Conservation (phyloP, 495 filamentous ascomycete genomes). For the Lepraria neglecta region DNA sequence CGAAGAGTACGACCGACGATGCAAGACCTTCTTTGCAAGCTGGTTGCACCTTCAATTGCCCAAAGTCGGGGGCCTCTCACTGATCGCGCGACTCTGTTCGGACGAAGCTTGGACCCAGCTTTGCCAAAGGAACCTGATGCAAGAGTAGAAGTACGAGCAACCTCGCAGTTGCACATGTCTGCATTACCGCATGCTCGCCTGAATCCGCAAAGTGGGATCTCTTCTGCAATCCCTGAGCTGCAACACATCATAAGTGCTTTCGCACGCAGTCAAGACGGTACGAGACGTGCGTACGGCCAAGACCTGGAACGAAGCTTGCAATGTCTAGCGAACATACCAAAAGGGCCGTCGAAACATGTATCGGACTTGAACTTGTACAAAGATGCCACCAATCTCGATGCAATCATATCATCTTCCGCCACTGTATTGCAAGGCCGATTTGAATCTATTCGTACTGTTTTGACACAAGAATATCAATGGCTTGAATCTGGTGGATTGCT, state of each 20-base stretch:
- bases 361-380: not conserved
- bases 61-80: not conserved
- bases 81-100: not conserved
- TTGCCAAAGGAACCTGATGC: not conserved
- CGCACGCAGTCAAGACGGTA: slow-evolving; percentile 26
- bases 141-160: slow-evolving; percentile 4
- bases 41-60: not conserved
- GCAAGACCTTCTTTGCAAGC: not conserved
- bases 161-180: not conserved
- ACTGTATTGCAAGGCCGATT: slow-evolving; percentile 19
- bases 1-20: not conserved
- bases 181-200: not conserved
- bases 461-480: slow-evolving; percentile 41
- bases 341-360: not conserved
- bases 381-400: not conserved
- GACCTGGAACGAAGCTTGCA: slow-evolving; percentile 35
- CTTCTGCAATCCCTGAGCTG: slow-evolving; percentile 11
- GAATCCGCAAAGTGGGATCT: not conserved
- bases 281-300: slow-evolving; percentile 36
- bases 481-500: slow-evolving; percentile 44
- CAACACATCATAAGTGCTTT: slow-evolving; percentile 29
- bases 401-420: slow-evolving; percentile 25
- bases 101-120: not conserved
- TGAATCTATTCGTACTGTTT: slow-evolving; percentile 25
- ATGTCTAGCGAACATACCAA: slow-evolving; percentile 21